Percentiles rank a stretch among this genome's conserved stretches.
Evolutionary conservation across 371 early-diverging fungal species (phyloP).

Genomic region (Dipsacomyces acuminosporus): DNA sequence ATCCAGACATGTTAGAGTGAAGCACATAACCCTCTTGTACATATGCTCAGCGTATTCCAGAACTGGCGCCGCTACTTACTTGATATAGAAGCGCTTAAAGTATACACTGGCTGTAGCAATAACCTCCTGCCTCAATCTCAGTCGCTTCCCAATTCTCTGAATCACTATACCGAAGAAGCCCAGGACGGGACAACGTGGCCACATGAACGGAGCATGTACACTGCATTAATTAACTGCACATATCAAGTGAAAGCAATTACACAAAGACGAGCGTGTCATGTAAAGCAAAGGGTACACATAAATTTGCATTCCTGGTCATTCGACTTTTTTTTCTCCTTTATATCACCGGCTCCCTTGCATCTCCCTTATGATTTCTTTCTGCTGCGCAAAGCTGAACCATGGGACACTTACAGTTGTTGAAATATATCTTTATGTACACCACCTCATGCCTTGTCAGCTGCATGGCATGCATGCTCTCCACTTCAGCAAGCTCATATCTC

Average conservation of each 20-base stretch:
- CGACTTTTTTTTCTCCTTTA: no score
- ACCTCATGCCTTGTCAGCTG: conserved; percentile 21
- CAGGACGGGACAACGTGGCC: no score
- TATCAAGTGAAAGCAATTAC: no score
- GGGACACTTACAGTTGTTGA: conserved; percentile 2
- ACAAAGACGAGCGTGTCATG: no score
- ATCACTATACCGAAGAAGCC: conserved; percentile 54
- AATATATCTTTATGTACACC: conserved; percentile 24
- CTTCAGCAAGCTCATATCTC: conserved; percentile 34
- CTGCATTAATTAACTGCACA: no score
- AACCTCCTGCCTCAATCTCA: conserved; percentile 74
- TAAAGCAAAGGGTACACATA: no score
- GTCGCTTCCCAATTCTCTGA: conserved; percentile 65
- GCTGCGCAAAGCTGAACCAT: no score
- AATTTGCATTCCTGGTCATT: no score
- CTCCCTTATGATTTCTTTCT: no score
- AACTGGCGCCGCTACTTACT: conserved; percentile 56
- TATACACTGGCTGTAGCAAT: conserved; percentile 82
- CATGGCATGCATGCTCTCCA: conserved; percentile 14
- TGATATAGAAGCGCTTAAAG: conserved; percentile 84
- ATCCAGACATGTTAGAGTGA: background rate
- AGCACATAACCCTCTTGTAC: background rate
- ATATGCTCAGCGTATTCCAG: background rate
- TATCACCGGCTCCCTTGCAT: no score
- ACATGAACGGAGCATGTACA: no score